phyloP scores from a whole-genome alignment of 805 yeast genomes.

The Pichia paraexigua region DNA sequence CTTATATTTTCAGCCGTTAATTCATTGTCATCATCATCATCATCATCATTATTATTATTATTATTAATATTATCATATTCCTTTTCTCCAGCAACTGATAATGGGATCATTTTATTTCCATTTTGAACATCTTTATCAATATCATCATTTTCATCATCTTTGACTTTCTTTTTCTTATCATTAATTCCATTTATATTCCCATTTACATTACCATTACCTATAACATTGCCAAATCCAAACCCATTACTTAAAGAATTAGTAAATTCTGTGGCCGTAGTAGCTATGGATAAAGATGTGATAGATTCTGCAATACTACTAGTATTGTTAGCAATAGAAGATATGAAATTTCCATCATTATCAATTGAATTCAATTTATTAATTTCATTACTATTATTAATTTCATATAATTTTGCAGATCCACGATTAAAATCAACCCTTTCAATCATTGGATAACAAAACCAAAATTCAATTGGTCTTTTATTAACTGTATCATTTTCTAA shows the following conservation, averaged over 20 bases:
- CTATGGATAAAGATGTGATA: background rate
- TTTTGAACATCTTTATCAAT: background rate
- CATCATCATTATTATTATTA: background rate
- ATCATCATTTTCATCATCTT: background rate
- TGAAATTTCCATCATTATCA: background rate
- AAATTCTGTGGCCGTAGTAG: conserved; percentile 15
- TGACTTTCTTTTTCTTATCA: background rate
- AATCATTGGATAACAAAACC: conserved; percentile 89
- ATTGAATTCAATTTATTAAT: background rate
- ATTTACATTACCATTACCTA: background rate
- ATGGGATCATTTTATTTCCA: background rate
- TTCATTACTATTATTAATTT: background rate
- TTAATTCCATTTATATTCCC: background rate
- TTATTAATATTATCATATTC: too few species aligned
- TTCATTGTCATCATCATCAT: background rate
- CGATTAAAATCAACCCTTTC: conserved; percentile 49
- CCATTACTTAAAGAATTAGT: conserved; percentile 10
- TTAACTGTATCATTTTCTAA: background rate
- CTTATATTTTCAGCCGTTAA: conserved; percentile 2
- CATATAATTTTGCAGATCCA: conserved; percentile 37
- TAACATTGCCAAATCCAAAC: conserved; percentile 2
- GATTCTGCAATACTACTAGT: conserved; percentile 1
- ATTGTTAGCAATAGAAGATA: background rate
- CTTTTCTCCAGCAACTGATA: background rate
- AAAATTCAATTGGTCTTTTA: conserved; percentile 50